phyloP scores from a whole-genome alignment of 2,329 filamentous ascomycete species.

The Xenosphaeropsis pyriputrescens region DNA sequence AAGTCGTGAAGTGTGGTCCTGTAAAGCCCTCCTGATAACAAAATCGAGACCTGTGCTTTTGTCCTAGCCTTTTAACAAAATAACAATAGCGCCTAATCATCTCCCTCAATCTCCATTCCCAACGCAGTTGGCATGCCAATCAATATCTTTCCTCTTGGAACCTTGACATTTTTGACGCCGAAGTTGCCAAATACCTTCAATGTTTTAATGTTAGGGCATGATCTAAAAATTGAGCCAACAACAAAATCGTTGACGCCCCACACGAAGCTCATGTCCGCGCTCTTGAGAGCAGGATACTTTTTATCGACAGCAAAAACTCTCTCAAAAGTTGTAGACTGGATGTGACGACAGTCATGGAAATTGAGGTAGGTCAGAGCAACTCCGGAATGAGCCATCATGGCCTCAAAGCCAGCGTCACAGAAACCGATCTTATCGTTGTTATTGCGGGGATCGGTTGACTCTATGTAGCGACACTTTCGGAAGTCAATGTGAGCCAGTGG shows the following conservation, averaged over 20 bases:
- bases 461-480: conserved; percentile 62
- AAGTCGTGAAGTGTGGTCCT: no score
- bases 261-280: conserved; percentile 69
- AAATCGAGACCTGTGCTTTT: no score
- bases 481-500: conserved; percentile 59
- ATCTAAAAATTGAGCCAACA: conserved; percentile 46
- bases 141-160: conserved; percentile 38
- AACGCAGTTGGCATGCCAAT: conserved; percentile 43
- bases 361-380: conserved; percentile 50
- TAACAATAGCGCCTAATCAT: conserved; percentile 7
- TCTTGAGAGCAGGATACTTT: conserved; percentile 50
- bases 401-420: conserved; percentile 59
- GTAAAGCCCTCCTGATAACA: no score
- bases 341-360: conserved; percentile 74
- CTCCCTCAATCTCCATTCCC: conserved; percentile 44
- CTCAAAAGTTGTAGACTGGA: conserved; percentile 57
- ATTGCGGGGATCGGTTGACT: conserved; percentile 53
- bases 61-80: no score
- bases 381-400: conserved; percentile 76
- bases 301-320: conserved; percentile 50
- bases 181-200: conserved; percentile 53
- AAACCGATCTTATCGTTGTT: conserved; percentile 56
- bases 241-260: conserved; percentile 51
- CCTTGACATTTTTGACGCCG: conserved; percentile 37
- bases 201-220: conserved; percentile 43